Conservation (phyloP, 371 early-diverging fungal species). For the Actinomucor elegans region DNA sequence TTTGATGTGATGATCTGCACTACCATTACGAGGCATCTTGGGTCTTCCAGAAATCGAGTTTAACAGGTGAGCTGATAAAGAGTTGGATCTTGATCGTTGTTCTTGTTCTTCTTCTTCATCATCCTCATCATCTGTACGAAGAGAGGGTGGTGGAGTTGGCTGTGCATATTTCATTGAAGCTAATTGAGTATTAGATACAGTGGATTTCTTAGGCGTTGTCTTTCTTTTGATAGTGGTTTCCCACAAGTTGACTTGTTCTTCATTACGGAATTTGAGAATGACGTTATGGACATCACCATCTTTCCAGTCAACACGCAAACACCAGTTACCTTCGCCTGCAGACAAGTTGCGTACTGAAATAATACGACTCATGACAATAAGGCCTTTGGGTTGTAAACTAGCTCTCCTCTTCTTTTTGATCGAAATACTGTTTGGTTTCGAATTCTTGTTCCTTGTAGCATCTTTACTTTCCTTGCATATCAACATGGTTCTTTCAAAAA, state of each 20-base stretch:
- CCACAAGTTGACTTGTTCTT: constrained; percentile 92
- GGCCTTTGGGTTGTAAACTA: constrained; percentile 77
- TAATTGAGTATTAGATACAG: constrained; percentile 45
- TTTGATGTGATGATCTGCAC: constrained; percentile 18
- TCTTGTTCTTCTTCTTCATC: constrained; percentile 18
- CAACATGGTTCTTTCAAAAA: constrained; percentile 87
- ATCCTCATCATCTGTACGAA: constrained; percentile 38
- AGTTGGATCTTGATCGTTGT: constrained; percentile 32
- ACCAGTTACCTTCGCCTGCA: constrained; percentile 42
- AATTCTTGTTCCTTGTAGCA: constrained; percentile 41
- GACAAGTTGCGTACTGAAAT: constrained; percentile 4
- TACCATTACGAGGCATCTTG: constrained; percentile 30
- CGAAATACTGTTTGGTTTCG: constrained; percentile 38
- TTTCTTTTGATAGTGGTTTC: constrained; percentile 59
- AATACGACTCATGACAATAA: constrained; percentile 53
- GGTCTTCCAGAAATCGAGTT: constrained; percentile 24
- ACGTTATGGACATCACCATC: constrained; percentile 82
- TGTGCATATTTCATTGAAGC: constrained; percentile 35
- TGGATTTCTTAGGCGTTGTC: constrained; percentile 20
- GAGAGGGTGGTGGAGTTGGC: constrained; percentile 3
- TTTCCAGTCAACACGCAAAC: constrained; percentile 77
- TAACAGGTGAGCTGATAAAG: constrained; percentile 28
- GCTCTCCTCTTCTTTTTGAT: constrained; percentile 45
- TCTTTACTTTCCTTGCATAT: constrained; percentile 80
- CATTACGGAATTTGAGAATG: constrained; percentile 79